A percentile compares a stretch with the other conserved stretches of the same genome.
phyloP scores from a whole-genome alignment of 2,329 filamentous ascomycete genomes.

The Arachnomyces sp. region DNA sequence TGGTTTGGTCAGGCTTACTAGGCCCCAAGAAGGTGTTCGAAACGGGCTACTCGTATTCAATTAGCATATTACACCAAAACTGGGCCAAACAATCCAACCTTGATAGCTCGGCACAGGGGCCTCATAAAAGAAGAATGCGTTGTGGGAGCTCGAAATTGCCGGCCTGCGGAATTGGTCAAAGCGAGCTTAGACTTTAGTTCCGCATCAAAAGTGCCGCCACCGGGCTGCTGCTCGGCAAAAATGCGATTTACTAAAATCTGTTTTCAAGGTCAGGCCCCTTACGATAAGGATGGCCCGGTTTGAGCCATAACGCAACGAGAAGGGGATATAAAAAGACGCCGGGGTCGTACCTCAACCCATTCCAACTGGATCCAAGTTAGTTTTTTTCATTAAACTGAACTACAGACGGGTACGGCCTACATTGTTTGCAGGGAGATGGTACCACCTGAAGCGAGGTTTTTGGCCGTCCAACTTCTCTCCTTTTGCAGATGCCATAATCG shows the following conservation, averaged over 20 bases:
- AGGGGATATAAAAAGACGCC: too few species aligned
- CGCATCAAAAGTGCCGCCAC: not conserved
- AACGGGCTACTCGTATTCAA: not conserved
- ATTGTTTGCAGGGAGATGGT: slow-evolving; percentile 7
- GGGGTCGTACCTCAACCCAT: slow-evolving; percentile 4
- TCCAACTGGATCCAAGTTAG: slow-evolving; percentile 5
- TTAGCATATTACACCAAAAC: not conserved
- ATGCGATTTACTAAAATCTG: slow-evolving; percentile 2
- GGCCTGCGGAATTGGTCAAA: slow-evolving; percentile 1
- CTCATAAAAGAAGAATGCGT: slow-evolving; percentile 6
- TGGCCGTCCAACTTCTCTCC: slow-evolving; percentile 1
- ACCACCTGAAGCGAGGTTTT: slow-evolving; percentile 4
- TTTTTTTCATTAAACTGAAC: not conserved
- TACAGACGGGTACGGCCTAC: not conserved
- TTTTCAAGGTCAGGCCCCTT: not conserved
- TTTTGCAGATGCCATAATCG: slow-evolving; percentile 4
- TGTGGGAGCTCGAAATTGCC: slow-evolving; percentile 2
- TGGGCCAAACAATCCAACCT: not conserved
- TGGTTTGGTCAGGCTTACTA: slow-evolving; percentile 1
- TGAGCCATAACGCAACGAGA: too few species aligned
- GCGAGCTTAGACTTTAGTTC: slow-evolving; percentile 4
- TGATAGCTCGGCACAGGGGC: slow-evolving; percentile 1
- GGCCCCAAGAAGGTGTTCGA: not conserved
- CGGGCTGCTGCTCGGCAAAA: not conserved
- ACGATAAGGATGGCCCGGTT: too few species aligned